Evolutionary conservation across 75 land plant genomes (phyloP), one percentile per base, ranked within the genome.

Genomic region (Selaginella tamariscina): DNA sequence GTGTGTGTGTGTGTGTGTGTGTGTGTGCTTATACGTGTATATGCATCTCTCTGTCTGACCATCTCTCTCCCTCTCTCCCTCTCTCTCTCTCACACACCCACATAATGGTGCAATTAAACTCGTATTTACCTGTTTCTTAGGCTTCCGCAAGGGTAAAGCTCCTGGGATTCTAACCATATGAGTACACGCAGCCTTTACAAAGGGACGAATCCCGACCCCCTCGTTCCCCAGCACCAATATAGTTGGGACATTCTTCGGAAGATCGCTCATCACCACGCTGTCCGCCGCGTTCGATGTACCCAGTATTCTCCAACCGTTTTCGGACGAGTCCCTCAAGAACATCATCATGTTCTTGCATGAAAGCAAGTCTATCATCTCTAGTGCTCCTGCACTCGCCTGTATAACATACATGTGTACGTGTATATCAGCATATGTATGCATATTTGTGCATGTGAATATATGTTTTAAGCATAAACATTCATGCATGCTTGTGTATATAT

Each of bases 361-460:
- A 29, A 82, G 78, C 0, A 94, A 73, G 67, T 94, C 98, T 71
- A 91, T 80, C 28, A 87, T 64, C 65, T 94, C 98, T 65, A 94
- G 77, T 21, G 98, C 80, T 31, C 96, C 96, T 11, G 98, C 96
- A 78, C 98, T 94, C n/a, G 98, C 98, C n/a, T n/a, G n/a, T n/a
- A n/a, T n/a, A n/a, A n/a, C n/a, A n/a, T n/a, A n/a, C n/a, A n/a
- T n/a, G n/a, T n/a, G n/a, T n/a, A n/a, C n/a, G n/a, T n/a, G n/a
- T n/a, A n/a, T n/a, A n/a, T n/a, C n/a, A n/a, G n/a, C n/a, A n/a
- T n/a, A n/a, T n/a, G n/a, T n/a, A n/a, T n/a, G n/a, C n/a, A n/a
- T n/a, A n/a, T n/a, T n/a, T n/a, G n/a, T n/a, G n/a, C n/a, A n/a
- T n/a, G n/a, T n/a, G n/a, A n/a, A n/a, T n/a, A n/a, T n/a, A n/a